phyloP scores from a whole-genome alignment of 179 eudicot genomes.

The Beta corolliflora region DNA sequence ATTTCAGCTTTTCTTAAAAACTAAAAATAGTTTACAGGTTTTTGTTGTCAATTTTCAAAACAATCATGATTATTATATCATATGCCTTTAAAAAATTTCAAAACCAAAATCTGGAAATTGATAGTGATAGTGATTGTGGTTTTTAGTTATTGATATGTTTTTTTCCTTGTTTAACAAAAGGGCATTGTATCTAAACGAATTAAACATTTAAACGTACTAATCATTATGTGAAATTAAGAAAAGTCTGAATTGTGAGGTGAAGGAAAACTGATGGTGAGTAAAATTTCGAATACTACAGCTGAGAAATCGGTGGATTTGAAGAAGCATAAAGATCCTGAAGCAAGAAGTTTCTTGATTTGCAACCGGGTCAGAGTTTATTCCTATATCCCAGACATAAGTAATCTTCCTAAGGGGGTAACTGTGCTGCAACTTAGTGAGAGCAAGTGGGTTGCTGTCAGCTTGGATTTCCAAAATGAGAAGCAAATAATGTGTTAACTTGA shows the following conservation, averaged over 20 bases:
- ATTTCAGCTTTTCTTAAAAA: too few species aligned
- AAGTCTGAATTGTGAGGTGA: constrained; percentile 5
- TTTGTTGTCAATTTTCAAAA: too few species aligned
- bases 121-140: too few species aligned
- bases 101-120: background rate
- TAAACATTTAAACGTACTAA: too few species aligned
- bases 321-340: constrained; percentile 13
- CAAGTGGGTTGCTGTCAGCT: constrained; percentile 41
- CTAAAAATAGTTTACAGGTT: too few species aligned
- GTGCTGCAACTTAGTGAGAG: constrained; percentile 38
- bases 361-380: constrained; percentile 45
- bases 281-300: background rate
- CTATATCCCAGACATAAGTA: constrained; percentile 32
- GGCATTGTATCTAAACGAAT: too few species aligned
- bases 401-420: constrained; percentile 38
- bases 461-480: constrained; percentile 41
- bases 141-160: too few species aligned
- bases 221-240: background rate
- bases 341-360: constrained; percentile 38
- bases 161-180: too few species aligned
- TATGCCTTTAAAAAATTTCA: background rate
- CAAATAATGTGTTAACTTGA: background rate
- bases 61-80: too few species aligned
- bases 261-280: constrained; percentile 4
- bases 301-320: background rate